Evolutionary conservation across 1,284 basidiomycete genomes (phyloP).

Genomic region (Grifola frondosa): DNA sequence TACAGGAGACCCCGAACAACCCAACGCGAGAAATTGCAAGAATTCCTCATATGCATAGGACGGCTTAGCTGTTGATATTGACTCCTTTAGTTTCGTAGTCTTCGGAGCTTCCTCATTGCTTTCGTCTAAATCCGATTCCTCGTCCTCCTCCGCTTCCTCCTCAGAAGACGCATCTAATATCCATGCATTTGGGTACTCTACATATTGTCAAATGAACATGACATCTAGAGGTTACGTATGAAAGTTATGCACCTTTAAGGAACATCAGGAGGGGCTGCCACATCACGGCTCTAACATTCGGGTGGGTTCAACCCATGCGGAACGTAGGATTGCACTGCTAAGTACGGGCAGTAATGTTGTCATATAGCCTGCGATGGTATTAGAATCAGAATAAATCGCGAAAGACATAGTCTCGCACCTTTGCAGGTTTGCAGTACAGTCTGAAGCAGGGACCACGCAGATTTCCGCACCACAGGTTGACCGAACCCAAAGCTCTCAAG

Average conservation of each 20-base stretch:
- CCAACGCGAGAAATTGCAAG: conserved; percentile 69
- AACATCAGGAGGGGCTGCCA: conserved; percentile 72
- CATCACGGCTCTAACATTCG: conserved; percentile 63
- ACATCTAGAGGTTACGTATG: neutral
- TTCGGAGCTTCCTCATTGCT: conserved; percentile 32
- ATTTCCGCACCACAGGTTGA: conserved; percentile 69
- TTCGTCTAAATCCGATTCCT: conserved; percentile 35
- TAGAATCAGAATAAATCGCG: neutral
- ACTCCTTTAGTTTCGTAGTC: conserved; percentile 4
- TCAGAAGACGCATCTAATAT: conserved; percentile 37
- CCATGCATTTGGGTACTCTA: conserved; percentile 70
- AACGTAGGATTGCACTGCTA: conserved; percentile 61
- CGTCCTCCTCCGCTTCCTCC: conserved; percentile 26
- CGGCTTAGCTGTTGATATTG: conserved; percentile 14
- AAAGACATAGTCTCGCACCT: conserved; percentile 33
- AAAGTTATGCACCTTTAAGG: conserved; percentile 57
- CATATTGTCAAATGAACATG: neutral
- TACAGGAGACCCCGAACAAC: conserved; percentile 72
- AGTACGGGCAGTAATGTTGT: conserved; percentile 45
- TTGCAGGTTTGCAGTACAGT: conserved; percentile 42
- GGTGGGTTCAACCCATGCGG: conserved; percentile 76
- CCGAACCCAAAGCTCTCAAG: conserved; percentile 52
- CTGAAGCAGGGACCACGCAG: conserved; percentile 57
- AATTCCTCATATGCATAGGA: conserved; percentile 69
- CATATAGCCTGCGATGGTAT: conserved; percentile 34